Base-by-base conservation (phyloP, 768 basidiomycete genomes). In the Auricularia heimuer region DNA sequence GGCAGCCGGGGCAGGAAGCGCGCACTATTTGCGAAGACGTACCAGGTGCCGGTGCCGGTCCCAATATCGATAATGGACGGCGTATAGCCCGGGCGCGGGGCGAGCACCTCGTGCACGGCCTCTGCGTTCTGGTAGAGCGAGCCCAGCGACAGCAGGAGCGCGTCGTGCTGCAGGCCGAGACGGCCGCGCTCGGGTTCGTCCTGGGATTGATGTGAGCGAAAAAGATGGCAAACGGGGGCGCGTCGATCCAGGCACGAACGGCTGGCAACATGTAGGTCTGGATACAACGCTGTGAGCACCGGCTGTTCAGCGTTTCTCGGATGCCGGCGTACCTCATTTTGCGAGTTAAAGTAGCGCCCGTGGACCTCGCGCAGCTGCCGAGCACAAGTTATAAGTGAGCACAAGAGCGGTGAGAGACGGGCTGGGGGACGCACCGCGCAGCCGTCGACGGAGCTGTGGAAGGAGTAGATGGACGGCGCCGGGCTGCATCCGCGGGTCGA, bases 31-130 rank as follows among this genome's bases (percentile, higher is more conserved):
- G 37, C 24, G 44, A n/a, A n/a, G 33, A 68, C 68, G 66, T 37
- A 73, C 75, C 75, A 76, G 42, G 72, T 73, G 42, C 75, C 74
- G 51, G 74, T 73, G n/a, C 74, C 74, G 10, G 73, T 72, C 6
- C 75, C 74, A 24, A 75, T 70, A 60, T 76, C 75, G 14, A 75
- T 63, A 24, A 74, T 70, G 3, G 68, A 66, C 18, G 73, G 73
- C 2, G 63, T 63, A 42, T 68, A 68, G 58, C 71, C 69, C 18
- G 62, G 65, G 21, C 73, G 69, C 10, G 72, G 73, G 14, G 70
- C 68, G 6, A 76, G 68, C 4, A 73, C 73, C 63, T 68, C 64
- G 45, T 70, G 69, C 45, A 76, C 74, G 36, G 72, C 65, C 21
- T 69, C 68, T 37, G 67, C 61, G 1, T 73, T 72, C 24, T 73